These are phyloP conservation scores for Cornus kousa DNA, from an alignment of 148 eudicot genomes.

Conservation along the genomic window DNA sequence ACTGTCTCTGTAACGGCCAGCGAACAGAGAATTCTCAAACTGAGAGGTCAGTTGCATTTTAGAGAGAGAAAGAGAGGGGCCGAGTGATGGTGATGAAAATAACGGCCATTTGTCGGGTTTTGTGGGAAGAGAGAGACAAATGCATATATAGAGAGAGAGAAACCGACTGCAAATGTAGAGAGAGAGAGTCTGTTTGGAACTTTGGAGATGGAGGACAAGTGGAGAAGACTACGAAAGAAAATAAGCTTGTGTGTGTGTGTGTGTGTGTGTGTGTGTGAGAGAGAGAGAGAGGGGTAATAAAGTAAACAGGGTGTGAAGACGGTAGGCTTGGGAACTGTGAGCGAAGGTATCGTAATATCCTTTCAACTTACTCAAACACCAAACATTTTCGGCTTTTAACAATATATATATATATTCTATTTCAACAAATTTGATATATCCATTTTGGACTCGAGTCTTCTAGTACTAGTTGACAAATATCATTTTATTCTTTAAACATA, in stretches of 20 bases:
- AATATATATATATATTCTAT: too few species aligned
- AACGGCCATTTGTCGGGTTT: constrained; percentile 3
- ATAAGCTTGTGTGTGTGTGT: neutral
- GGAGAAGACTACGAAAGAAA: neutral
- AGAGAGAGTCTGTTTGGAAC: neutral
- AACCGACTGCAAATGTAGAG: too few species aligned
- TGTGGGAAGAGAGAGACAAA: neutral
- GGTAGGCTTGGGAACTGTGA: neutral
- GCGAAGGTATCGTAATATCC: too few species aligned
- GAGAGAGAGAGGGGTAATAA: neutral
- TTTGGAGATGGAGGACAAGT: neutral
- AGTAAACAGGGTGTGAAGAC: too few species aligned
- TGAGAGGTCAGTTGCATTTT: neutral
- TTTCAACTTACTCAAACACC: too few species aligned
- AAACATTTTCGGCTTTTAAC: neutral
- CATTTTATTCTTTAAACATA: too few species aligned
- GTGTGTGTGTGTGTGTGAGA: neutral
- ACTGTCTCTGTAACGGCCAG: neutral
- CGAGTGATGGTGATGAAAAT: neutral
- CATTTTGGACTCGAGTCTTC: too few species aligned
- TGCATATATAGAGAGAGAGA: constrained; percentile 2
- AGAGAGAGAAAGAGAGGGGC: neutral
- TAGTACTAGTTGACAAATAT: too few species aligned
- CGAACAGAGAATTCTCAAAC: neutral
- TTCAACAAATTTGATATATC: too few species aligned